Evolutionary conservation across 2,329 filamentous ascomycete species (phyloP), one percentile per base, ranked within the genome.

Genomic region (Colletotrichum acutatum): DNA sequence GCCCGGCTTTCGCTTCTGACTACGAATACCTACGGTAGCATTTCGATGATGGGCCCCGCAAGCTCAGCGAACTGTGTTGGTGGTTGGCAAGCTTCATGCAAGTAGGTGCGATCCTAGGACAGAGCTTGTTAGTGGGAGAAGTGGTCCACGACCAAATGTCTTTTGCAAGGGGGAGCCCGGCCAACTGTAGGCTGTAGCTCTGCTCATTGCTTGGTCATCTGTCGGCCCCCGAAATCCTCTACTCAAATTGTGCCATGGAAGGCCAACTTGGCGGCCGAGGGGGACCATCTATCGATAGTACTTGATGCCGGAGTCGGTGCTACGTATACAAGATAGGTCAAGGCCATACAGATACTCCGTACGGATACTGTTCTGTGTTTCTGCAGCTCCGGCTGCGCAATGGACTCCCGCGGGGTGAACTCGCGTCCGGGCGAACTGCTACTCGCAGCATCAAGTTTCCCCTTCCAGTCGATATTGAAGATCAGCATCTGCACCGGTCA

Each of bases 111-210:
- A 67, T 37, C 46, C 56, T 65, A 53, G n/a, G 52, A 49, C 59
- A 54, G 60, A 70, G 70, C 70, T 72, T 64, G 59, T 70, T 60
- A 58, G 54, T 54, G 67, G 66, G 63, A 34, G 59, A 60, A 64
- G 42, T 32, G 57, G 52, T 63, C 37, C 68, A 59, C 54, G 49
- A 62, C 67, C 52, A 49, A 34, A 61, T 62, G 12, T 71, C 5
- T 19, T 42, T 34, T 71, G 52, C 71, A 67, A 59, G 68, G 68
- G 9, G 58, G 26, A 54, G 46, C 68, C 53, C 42, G 46, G 52
- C 61, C 30, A 62, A 32, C 37, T 26, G n/a, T 58, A 58, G 19
- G 26, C 37, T 26, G n/a, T 58, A 58, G 19, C 57, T 71, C 67
- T 66, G 24, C 46, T 37, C 61, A 30, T 42, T 56, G 24, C 46